Base-by-base conservation (phyloP, 225 moss, liverwort and hornwort species). In the Antitrichia curtipendula region DNA sequence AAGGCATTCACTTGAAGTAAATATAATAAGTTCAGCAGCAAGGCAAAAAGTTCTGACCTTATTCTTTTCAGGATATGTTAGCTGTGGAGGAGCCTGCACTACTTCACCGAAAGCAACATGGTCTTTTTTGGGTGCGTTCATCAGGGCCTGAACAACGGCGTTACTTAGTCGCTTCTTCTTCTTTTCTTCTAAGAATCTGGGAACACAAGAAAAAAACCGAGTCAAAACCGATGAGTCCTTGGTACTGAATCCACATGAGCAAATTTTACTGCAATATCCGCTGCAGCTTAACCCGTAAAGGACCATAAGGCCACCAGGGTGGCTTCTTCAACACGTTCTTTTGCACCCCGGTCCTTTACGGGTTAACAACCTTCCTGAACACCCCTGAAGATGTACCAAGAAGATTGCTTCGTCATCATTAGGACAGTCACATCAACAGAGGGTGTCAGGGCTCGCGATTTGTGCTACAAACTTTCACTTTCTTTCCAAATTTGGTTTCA, bases 21-120 rank as follows among this genome's bases (percentile, higher is more conserved):
- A 74, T 22, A 36, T 66, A 34, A 53, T 28, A 61, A 85, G 77
- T 63, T 60, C n/a, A 54, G 62, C 32, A 84, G 32, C 32, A 82
- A 72, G 52, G 41, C 60, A 70, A 53, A 64, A 68, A 57, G 31
- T 58, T 73, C 76, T 80, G 47, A 94, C 90, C 91, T 91, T 93
- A 80, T 97, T 92, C 81, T 92, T 97, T 62, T 81, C 91, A n/a
- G 98, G 97, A 86, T 95, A 98, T 53, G 94, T 90, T 41, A 98
- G 93, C 83, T 93, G 92, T 8, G 98, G 98, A 86, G 98, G 98
- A 70, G 91, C 96, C 60, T 95, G 94, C 11, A 96, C 98, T 79
- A 92, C 88, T 32, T 98, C 98, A 80, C 98, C 98, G 52, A 97
- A 98, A 87, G 93, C 94, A 65, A 98, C 95, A 72, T 91, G 95